Conservation (phyloP, 192 early-diverging fungal species). For the Umbelopsis sp. region DNA sequence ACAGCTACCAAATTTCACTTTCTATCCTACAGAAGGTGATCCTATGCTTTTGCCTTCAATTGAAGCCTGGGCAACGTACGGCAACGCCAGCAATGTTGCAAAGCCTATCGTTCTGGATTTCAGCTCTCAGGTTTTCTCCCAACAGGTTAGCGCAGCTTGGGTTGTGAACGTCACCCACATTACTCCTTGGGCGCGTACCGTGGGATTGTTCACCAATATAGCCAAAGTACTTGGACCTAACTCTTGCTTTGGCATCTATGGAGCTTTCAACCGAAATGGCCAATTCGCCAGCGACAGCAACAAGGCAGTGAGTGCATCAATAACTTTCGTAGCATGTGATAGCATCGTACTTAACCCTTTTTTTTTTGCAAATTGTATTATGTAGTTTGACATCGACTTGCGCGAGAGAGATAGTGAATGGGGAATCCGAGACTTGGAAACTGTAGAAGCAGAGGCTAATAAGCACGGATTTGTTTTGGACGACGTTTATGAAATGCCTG, state of each 20-base stretch:
- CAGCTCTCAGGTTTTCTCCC: not conserved
- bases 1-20: not conserved
- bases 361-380: not conserved
- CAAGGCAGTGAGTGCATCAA: not conserved
- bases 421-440: slow-evolving; percentile 9
- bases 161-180: slow-evolving; percentile 1
- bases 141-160: not conserved
- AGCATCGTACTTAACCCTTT: not conserved
- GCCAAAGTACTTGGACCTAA: not conserved
- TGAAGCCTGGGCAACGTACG: not conserved
- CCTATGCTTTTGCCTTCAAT: slow-evolving; percentile 4
- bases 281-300: not conserved
- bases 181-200: not conserved
- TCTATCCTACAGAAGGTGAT: slow-evolving; percentile 1
- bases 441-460: not conserved
- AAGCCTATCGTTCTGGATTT: not conserved
- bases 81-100: not conserved
- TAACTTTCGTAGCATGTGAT: not conserved
- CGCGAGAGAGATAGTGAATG: not conserved
- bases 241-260: not conserved
- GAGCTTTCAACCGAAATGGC: slow-evolving; percentile 7
- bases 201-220: not conserved
- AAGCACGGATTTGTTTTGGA: not conserved
- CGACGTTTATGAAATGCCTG: not conserved
- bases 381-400: not conserved